Conservation (phyloP, 441 rosid genomes). For the Populus hybrid region DNA sequence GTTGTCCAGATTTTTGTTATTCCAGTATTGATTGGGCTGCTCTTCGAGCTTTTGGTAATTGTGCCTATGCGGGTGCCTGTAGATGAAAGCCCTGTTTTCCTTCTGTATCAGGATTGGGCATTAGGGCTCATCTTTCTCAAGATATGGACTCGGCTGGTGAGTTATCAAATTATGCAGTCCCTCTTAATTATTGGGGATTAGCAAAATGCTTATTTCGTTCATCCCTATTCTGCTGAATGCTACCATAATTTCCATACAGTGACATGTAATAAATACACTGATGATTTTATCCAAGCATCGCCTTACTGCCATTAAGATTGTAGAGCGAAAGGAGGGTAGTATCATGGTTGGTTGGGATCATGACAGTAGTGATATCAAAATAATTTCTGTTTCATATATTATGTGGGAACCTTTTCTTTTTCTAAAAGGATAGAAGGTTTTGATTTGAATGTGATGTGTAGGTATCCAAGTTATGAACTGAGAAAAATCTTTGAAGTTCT, state of each 20-base stretch:
- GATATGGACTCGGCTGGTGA: constrained; percentile 95
- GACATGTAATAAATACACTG: neutral
- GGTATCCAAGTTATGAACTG: neutral
- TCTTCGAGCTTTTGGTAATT: constrained; percentile 94
- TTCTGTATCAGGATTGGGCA: constrained; percentile 98
- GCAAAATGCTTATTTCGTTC: neutral
- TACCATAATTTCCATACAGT: neutral
- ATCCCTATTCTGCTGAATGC: neutral
- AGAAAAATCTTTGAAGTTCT: neutral
- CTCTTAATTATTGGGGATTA: neutral
- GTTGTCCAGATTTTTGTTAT: constrained; percentile 67
- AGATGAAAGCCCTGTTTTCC: constrained; percentile 97
- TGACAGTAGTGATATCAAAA: neutral
- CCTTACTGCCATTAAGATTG: neutral
- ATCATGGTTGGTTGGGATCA: neutral
- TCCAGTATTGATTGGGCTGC: constrained; percentile 89
- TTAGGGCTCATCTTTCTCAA: constrained; percentile 92
- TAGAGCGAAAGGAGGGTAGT: neutral
- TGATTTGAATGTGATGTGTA: neutral
- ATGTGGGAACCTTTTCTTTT: neutral
- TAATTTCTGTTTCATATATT: neutral
- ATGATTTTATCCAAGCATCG: neutral
- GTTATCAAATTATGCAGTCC: constrained; percentile 19
- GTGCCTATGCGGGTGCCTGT: constrained; percentile 99
- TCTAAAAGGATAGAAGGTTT: neutral